Percentiles rank a stretch among this genome's conserved stretches.
Evolutionary conservation across 2,329 filamentous ascomycete genomes (phyloP).

Genomic region (Fusarium irregulare): DNA sequence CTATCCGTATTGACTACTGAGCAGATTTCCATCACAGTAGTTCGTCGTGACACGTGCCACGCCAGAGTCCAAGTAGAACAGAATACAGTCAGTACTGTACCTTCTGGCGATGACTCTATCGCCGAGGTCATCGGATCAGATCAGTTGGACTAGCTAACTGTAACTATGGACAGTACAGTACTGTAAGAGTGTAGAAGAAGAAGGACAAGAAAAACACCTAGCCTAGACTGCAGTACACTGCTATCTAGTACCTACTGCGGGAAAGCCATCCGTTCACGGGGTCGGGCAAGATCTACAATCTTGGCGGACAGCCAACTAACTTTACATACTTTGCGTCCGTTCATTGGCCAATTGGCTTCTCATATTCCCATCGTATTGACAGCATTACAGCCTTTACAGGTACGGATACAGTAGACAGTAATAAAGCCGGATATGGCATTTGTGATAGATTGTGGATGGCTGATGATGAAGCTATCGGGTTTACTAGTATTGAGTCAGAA

Average conservation of each 20-base stretch:
- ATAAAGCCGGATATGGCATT: constrained; percentile 8
- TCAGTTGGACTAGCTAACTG: background rate
- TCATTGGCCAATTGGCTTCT: constrained; percentile 17
- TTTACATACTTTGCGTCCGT: background rate
- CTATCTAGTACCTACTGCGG: no score
- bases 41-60: constrained; percentile 23
- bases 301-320: background rate
- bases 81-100: background rate
- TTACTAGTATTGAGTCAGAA: background rate
- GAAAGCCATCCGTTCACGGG: background rate
- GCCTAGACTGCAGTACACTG: background rate
- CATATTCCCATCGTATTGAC: constrained; percentile 2
- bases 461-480: background rate
- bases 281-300: constrained; percentile 13
- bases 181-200: background rate
- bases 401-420: background rate
- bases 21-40: constrained; percentile 11
- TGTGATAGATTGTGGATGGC: background rate
- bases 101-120: constrained; percentile 1
- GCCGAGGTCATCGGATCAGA: background rate
- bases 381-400: background rate
- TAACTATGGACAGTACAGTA: background rate
- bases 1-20: constrained; percentile 9
- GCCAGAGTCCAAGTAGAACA: background rate
- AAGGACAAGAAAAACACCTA: background rate